A percentile compares a stretch with the other conserved stretches of the same genome.
These are phyloP conservation scores for Dittrichia graveolens DNA, from an alignment of 129 eudicot genomes.

Conservation along the genomic window DNA sequence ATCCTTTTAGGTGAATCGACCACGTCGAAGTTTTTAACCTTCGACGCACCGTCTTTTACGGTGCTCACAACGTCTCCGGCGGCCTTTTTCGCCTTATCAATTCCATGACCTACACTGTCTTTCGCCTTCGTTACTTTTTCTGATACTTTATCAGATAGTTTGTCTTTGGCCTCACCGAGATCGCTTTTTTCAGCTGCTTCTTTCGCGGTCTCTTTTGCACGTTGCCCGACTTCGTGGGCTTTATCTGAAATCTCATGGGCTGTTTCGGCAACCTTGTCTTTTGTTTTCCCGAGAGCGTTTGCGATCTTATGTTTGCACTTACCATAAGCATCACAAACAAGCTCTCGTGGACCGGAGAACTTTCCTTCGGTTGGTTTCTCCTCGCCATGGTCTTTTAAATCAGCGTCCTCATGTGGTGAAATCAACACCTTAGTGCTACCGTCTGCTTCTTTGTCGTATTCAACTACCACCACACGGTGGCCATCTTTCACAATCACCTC, in stretches of 20 bases:
- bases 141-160: not conserved
- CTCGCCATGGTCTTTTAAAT: not conserved
- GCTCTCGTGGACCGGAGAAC: conserved; percentile 46
- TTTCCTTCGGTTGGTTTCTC: not conserved
- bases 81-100: conserved; percentile 27
- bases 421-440: conserved; percentile 66
- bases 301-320: conserved; percentile 72
- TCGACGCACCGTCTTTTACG: conserved; percentile 21
- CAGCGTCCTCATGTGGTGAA: conserved; percentile 45
- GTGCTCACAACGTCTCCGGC: conserved; percentile 17
- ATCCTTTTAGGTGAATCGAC: conserved; percentile 21
- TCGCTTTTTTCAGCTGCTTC: conserved; percentile 1
- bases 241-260: conserved; percentile 28
- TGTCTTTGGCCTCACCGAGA: not conserved
- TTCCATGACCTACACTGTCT: conserved; percentile 20
- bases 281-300: conserved; percentile 36
- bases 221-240: conserved; percentile 29
- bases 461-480: conserved; percentile 64
- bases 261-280: conserved; percentile 31
- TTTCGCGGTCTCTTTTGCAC: conserved; percentile 22
- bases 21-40: conserved; percentile 17
- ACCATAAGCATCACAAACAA: conserved; percentile 54
- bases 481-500: conserved; percentile 56
- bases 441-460: conserved; percentile 43
- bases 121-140: conserved; percentile 25